Conservation (phyloP, 352 stramenopile genomes). For the Thalassiosira mediterranea region DNA sequence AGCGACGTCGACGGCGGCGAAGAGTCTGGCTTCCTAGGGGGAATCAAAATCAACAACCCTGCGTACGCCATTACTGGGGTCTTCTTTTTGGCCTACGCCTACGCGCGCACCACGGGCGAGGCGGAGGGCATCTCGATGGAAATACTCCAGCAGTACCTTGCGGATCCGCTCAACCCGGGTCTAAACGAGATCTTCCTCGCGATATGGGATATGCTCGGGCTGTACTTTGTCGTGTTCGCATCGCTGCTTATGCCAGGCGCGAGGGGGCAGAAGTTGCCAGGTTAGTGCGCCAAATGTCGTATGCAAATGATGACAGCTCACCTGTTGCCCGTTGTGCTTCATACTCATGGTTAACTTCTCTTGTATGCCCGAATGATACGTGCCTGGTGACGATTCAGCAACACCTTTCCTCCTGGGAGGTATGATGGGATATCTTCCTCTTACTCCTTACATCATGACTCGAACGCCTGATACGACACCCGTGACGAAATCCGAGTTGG, state of each 20-base stretch:
- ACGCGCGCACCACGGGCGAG: conserved; percentile 28
- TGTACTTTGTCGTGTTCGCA: conserved; percentile 62
- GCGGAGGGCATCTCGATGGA: conserved; percentile 35
- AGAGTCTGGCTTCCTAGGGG: background rate
- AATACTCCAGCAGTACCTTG: conserved; percentile 51
- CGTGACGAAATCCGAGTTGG: conserved; percentile 43
- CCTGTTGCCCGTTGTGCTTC: too few relatives aligned
- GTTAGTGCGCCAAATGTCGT: too few relatives aligned
- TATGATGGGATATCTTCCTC: conserved; percentile 51
- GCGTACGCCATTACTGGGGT: conserved; percentile 49
- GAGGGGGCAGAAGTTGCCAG: conserved; percentile 45
- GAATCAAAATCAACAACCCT: conserved; percentile 43
- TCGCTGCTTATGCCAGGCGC: conserved; percentile 57
- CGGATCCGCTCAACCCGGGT: conserved; percentile 58
- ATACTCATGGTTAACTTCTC: too few relatives aligned
- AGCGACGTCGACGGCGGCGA: background rate
- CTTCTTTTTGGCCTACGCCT: conserved; percentile 48
- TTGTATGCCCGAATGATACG: too few relatives aligned
- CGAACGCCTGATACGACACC: conserved; percentile 25
- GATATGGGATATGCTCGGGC: conserved; percentile 68
- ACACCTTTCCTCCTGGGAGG: conserved; percentile 60
- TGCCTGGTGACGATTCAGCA: too few relatives aligned
- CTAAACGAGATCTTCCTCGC: conserved; percentile 67
- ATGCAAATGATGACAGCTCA: background rate
- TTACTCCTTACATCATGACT: conserved; percentile 61